Evolutionary conservation across 2,329 filamentous ascomycete genomes (phyloP), one percentile per base, ranked within the genome.

Genomic region (Xylaria digitata): DNA sequence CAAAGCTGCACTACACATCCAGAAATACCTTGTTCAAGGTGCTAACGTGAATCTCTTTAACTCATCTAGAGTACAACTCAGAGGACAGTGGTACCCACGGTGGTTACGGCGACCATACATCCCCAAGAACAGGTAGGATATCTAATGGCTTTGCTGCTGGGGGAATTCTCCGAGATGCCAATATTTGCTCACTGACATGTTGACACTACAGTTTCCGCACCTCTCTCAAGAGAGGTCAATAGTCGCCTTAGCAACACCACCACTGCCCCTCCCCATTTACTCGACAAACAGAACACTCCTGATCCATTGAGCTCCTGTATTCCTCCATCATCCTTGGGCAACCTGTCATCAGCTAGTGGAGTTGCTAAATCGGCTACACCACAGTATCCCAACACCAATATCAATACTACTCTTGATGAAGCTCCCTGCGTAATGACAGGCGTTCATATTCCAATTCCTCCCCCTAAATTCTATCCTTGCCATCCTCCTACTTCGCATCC

Each of bases 141-240:
- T 4, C 42, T 43, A 9, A 53, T 37, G 19, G 1, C n/a, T 7
- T 42, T 30, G 4, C 21, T 55, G 9, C 9, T 50, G 4, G 2
- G 1, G 6, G 34, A 17, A 19, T 42, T 58, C 17, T 21, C 21
- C 1, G 7, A 8, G 2, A 30, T 32, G 30, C 23, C 15, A 40
- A 40, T 45, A 4, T 17, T 34, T 56, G 37, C 13, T 60, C 11
- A 42, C 56, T 60, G 3, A 57, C 23, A 49, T 15, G 2, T 19
- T 21, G 8, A 58, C 58, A 26, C 42, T 11, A 46, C 26, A 68
- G 66, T 13, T 11, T 59, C 66, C 26, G 62, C 42, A n/a, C 53
- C 57, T 59, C 53, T 42, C 9, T 17, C 13, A 21, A 15, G 13
- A 34, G 26, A 23, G 21, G 40, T 13, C 9, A 57, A 17, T 21